A percentile compares a stretch with the other conserved stretches of the same genome.
Conservation (phyloP, 2,329 filamentous ascomycete genomes). For the Talaromyces sp. region DNA sequence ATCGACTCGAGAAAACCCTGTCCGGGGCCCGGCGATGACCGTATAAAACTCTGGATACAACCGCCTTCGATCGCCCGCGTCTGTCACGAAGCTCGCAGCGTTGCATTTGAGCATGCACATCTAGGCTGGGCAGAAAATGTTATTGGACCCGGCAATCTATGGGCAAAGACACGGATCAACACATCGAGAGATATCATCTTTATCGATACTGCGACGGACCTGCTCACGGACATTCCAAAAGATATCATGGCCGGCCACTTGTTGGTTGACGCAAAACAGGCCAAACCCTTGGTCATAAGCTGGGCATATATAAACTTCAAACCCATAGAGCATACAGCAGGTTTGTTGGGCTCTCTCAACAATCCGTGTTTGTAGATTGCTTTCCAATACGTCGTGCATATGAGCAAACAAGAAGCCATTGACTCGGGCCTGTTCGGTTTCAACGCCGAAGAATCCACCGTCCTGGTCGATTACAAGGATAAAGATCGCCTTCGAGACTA, state of each 20-base stretch:
- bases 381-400: neutral
- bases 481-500: neutral
- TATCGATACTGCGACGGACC: neutral
- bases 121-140: conserved; percentile 2
- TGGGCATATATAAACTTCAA: neutral
- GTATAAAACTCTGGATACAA: neutral
- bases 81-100: conserved; percentile 8
- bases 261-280: neutral
- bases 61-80: neutral
- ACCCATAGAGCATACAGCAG: conserved; percentile 1
- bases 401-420: neutral
- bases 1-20: neutral
- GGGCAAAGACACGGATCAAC: conserved; percentile 8
- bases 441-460: neutral
- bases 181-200: neutral
- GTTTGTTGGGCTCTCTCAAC: neutral
- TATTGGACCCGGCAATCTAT: neutral
- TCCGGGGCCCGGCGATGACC: neutral
- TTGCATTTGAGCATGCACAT: neutral
- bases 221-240: neutral
- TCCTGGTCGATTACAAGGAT: neutral
- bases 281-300: neutral
- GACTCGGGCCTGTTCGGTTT: conserved; percentile 1
- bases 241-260: neutral
- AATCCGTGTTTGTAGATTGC: neutral